Conservation (phyloP, 2,329 filamentous ascomycete species). For the Epicoccum sorghinum region DNA sequence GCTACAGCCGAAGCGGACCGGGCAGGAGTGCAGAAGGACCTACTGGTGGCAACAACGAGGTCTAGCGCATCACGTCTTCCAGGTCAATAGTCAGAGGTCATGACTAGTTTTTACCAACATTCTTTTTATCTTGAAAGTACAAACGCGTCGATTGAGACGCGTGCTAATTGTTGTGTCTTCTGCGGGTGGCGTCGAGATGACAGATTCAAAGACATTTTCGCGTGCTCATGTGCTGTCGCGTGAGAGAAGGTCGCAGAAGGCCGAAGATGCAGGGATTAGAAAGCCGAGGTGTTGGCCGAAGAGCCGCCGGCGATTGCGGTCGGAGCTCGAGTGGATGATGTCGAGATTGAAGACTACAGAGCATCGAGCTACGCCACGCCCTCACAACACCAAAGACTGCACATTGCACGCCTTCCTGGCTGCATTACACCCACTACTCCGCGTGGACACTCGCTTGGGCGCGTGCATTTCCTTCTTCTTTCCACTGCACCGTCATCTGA, state of each 20-base stretch:
- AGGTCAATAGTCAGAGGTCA: too few relatives aligned
- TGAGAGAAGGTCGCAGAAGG: slow-evolving; percentile 14
- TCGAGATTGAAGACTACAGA: slow-evolving; percentile 17
- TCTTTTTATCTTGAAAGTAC: background rate
- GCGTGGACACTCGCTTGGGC: slow-evolving; percentile 13
- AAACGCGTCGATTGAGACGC: background rate
- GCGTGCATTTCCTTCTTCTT: slow-evolving; percentile 4
- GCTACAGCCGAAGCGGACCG: background rate
- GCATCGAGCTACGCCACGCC: slow-evolving; percentile 11
- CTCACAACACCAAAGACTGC: slow-evolving; percentile 7
- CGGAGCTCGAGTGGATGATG: slow-evolving; percentile 18
- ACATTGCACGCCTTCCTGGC: slow-evolving; percentile 18
- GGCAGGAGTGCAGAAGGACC: background rate
- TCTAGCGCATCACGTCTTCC: background rate
- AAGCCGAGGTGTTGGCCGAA: background rate
- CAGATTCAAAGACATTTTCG: background rate
- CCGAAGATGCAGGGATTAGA: slow-evolving; percentile 1
- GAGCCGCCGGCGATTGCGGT: slow-evolving; percentile 7
- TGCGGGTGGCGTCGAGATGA: background rate
- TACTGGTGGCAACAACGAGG: background rate
- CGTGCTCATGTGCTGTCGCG: slow-evolving; percentile 15
- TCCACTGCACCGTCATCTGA: background rate
- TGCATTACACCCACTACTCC: slow-evolving; percentile 8
- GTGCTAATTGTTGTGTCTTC: too few relatives aligned
- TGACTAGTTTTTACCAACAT: background rate